phyloP scores from a whole-genome alignment of 2,329 filamentous ascomycete genomes.

The Aspergillus oerlinghausenensis region DNA sequence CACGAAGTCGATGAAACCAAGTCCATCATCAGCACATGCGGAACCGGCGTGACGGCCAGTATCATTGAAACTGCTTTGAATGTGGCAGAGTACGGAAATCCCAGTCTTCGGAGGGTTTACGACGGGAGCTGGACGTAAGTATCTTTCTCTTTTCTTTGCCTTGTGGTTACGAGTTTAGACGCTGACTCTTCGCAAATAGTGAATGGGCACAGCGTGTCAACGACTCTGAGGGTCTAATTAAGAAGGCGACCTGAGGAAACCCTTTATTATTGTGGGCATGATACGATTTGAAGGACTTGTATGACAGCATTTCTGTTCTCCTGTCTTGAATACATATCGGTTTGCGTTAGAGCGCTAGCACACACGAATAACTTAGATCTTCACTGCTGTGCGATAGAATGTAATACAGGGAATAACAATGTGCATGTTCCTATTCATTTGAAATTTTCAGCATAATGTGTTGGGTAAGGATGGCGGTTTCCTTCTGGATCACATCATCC shows the following conservation, averaged over 20 bases:
- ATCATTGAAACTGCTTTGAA: slow-evolving; percentile 82
- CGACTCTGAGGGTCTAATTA: slow-evolving; percentile 44
- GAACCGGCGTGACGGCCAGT: slow-evolving; percentile 89
- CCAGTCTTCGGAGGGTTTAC: slow-evolving; percentile 70
- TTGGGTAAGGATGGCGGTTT: not conserved
- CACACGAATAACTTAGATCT: not conserved
- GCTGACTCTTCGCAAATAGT: slow-evolving; percentile 21
- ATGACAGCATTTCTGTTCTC: slow-evolving; percentile 6
- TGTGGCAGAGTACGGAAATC: slow-evolving; percentile 68
- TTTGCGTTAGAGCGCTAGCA: slow-evolving; percentile 5
- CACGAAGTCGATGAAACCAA: slow-evolving; percentile 74
- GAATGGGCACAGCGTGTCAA: slow-evolving; percentile 50
- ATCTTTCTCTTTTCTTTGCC: not conserved
- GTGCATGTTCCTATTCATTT: not conserved
- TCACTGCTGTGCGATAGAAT: slow-evolving; percentile 4
- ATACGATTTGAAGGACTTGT: slow-evolving; percentile 5
- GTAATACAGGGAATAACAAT: not conserved
- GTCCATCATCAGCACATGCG: slow-evolving; percentile 83
- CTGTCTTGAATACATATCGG: not conserved
- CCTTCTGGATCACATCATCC: not conserved
- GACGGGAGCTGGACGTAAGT: slow-evolving; percentile 98
- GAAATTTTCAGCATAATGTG: not conserved
- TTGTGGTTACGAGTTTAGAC: not conserved
- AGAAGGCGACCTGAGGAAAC: slow-evolving; percentile 24
- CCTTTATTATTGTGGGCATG: not conserved